Base-by-base conservation (phyloP, 2,329 filamentous ascomycete species). In the Pyrenophora tritici-repentis region DNA sequence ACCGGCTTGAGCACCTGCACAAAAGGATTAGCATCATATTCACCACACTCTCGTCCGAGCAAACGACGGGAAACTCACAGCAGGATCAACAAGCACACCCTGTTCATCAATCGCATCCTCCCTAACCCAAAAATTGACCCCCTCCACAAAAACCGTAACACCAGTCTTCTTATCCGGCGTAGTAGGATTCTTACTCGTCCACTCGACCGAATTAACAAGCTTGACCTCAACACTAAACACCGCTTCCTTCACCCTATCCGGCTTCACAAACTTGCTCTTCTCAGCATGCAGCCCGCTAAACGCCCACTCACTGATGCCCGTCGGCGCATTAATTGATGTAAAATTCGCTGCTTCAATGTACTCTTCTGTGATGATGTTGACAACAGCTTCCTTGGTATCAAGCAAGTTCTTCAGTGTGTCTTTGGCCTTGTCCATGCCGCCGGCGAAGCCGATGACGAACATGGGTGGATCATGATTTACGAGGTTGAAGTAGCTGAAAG, bases 301-400 rank as follows among this genome's bases (percentile, higher is more conserved):
- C 1, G 82, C 81, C 91, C 91, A 97, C 74, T 97, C 92, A 1
- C 84, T 88, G 1, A 83, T 76, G 1, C 88, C 90, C 55, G 85
- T 86, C 0, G 92, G 92, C 0, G 90, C 83, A 72, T 96, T 90
- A 63, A 95, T 84, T 40, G 82, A 82, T 3, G 87, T 84, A n/a
- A 86, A 80, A 73, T 97, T 97, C 40, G 91, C 92, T 0, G 92
- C 92, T 78, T 97, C 92, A 66, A 94, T 68, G 68, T 87, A 96
- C 68, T 86, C 83, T 76, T 96, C 91, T 7, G 83, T 86, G 67
- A 97, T 89, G 67, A 96, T 89, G 76, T 94, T 96, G 76, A 97
- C 86, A 2, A 63, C 62, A 26, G 89, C 93, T 76, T 96, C 90
- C 38, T 81, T 77, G 0, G 82, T 86, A 32, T 88, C 88, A 7